Percentiles rank a stretch among this genome's conserved stretches.
These are phyloP conservation scores for Podaxis carcinomalis DNA, from an alignment of 768 basidiomycete species.

Conservation along the genomic window DNA sequence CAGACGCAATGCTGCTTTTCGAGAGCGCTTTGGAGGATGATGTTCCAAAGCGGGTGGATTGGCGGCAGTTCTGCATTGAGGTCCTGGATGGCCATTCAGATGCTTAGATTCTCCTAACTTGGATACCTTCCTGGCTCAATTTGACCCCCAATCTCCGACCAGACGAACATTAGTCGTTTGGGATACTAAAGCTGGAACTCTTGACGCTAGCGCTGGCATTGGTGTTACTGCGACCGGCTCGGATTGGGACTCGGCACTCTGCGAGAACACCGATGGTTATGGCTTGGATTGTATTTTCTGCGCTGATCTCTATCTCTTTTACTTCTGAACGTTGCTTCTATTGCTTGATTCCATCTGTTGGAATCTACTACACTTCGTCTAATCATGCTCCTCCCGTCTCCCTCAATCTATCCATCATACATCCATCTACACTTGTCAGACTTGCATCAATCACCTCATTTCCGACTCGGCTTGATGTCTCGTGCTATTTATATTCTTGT, in stretches of 20 bases:
- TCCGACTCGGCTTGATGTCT: neutral
- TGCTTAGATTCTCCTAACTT: neutral
- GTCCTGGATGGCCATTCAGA: constrained; percentile 21
- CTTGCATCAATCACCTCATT: neutral
- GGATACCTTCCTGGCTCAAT: too few species aligned
- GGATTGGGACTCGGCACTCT: neutral
- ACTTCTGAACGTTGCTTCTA: neutral
- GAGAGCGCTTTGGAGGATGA: constrained; percentile 26
- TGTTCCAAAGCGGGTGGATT: constrained; percentile 39
- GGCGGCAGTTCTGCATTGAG: constrained; percentile 55
- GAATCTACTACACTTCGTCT: neutral
- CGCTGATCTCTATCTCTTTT: neutral
- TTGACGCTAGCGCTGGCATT: neutral
- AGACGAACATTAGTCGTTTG: neutral
- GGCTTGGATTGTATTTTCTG: neutral
- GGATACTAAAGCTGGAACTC: neutral
- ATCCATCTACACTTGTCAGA: neutral
- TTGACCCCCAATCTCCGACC: neutral
- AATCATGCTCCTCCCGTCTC: neutral
- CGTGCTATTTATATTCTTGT: neutral
- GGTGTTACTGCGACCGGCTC: neutral
- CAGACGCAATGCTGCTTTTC: constrained; percentile 18
- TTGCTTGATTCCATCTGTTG: neutral
- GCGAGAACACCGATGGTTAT: neutral
- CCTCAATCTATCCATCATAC: neutral